phyloP scores from a whole-genome alignment of 768 basidiomycete species.

The Leccinum rimulosum region DNA sequence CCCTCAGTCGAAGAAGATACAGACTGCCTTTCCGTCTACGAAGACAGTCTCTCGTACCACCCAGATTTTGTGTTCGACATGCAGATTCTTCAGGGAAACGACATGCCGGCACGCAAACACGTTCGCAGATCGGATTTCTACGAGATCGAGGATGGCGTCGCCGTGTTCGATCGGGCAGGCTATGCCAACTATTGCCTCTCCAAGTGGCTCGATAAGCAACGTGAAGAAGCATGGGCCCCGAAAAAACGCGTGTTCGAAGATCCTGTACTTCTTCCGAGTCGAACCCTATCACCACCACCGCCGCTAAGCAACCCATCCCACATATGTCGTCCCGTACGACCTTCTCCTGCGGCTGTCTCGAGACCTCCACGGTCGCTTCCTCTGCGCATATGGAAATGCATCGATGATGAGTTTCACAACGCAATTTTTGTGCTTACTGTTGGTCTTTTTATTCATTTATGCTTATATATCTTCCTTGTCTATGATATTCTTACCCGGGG shows the following conservation, averaged over 20 bases:
- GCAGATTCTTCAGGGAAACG: conserved; percentile 16
- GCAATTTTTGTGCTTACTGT: conserved; percentile 24
- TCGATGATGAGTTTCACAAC: conserved; percentile 31
- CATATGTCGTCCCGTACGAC: background rate
- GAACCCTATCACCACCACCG: conserved; percentile 15
- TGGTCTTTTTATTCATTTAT: conserved; percentile 27
- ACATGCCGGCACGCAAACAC: conserved; percentile 4
- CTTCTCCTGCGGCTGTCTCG: background rate
- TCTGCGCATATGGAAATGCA: conserved; percentile 11
- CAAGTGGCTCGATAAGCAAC: conserved; percentile 28
- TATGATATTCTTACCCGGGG: conserved; percentile 31
- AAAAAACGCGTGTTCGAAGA: conserved; percentile 23
- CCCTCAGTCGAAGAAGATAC: conserved; percentile 12
- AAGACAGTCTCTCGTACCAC: conserved; percentile 28
- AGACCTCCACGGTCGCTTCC: conserved; percentile 11
- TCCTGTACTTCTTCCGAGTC: conserved; percentile 16
- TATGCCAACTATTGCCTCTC: conserved; percentile 28
- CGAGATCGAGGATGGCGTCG: conserved; percentile 27
- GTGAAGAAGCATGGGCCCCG: conserved; percentile 15
- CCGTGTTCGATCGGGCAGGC: conserved; percentile 25
- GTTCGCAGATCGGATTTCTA: conserved; percentile 27
- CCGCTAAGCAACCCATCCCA: background rate
- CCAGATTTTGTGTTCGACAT: conserved; percentile 19
- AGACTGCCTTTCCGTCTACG: conserved; percentile 27
- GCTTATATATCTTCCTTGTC: conserved; percentile 27